Conservation (phyloP, 108 stramenopile species). For the Pseudonitzschia pungens region DNA sequence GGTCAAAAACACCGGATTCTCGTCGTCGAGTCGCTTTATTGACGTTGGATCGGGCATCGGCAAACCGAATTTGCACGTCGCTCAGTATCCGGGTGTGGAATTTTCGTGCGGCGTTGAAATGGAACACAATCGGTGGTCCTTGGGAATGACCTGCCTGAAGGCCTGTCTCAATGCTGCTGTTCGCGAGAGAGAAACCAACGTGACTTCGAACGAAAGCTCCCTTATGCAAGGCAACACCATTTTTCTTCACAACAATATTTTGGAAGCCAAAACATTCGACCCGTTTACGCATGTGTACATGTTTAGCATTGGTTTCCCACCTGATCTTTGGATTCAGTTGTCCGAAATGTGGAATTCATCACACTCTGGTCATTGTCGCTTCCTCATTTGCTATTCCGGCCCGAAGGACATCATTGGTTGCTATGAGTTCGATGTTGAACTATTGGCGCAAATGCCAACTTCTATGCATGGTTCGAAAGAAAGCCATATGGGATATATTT, state of each 20-base stretch:
- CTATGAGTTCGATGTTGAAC: slow-evolving; percentile 80
- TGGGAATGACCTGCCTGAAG: slow-evolving; percentile 76
- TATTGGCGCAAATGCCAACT: slow-evolving; percentile 59
- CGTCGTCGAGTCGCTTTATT: slow-evolving; percentile 81
- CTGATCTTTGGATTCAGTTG: slow-evolving; percentile 60
- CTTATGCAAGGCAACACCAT: slow-evolving; percentile 43
- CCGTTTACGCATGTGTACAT: slow-evolving; percentile 98
- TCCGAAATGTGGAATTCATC: slow-evolving; percentile 68
- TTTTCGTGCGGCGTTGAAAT: slow-evolving; percentile 93
- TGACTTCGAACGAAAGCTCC: slow-evolving; percentile 16
- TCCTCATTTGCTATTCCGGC: slow-evolving; percentile 78
- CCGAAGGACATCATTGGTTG: slow-evolving; percentile 68
- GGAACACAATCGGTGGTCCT: slow-evolving; percentile 78
- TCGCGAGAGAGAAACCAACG: neutral
- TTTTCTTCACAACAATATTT: slow-evolving; percentile 86
- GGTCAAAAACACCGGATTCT: slow-evolving; percentile 75
- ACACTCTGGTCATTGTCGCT: slow-evolving; percentile 18
- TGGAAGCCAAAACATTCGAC: slow-evolving; percentile 81
- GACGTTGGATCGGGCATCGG: slow-evolving; percentile 97
- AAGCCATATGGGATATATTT: slow-evolving; percentile 79
- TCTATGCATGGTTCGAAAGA: slow-evolving; percentile 91
- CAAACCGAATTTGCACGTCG: slow-evolving; percentile 97
- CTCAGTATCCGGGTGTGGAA: slow-evolving; percentile 83
- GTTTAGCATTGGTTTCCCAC: slow-evolving; percentile 93
- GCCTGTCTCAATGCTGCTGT: slow-evolving; percentile 52